A percentile compares a stretch with the other conserved stretches of the same genome.
Evolutionary conservation across 2,329 filamentous ascomycete genomes (phyloP).

Genomic region (Beauveria scarabaeidicola): DNA sequence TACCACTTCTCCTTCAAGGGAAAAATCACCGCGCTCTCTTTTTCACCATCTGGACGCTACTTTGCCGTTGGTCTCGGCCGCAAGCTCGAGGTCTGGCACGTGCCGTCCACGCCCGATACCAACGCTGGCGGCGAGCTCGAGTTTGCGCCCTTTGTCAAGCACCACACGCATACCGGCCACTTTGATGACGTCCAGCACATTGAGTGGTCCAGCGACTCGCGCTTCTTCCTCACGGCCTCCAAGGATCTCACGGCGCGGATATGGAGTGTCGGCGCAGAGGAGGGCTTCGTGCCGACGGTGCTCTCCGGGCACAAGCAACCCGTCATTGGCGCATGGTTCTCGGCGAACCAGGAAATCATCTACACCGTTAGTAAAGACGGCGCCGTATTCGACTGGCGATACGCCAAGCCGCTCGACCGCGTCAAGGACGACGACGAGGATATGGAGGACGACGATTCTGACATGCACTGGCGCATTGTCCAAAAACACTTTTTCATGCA

Average conservation of each 20-base stretch:
- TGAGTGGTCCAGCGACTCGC: constrained; percentile 91
- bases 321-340: constrained; percentile 95
- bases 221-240: constrained; percentile 87
- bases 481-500: constrained; percentile 92
- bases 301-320: constrained; percentile 84
- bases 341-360: constrained; percentile 85
- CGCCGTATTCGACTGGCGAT: constrained; percentile 92
- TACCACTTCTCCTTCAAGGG: constrained; percentile 94
- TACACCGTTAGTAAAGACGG: constrained; percentile 97
- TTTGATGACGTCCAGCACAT: constrained; percentile 81
- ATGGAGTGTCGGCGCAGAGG: constrained; percentile 86
- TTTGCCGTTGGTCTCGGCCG: constrained; percentile 85
- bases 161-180: constrained; percentile 79
- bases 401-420: constrained; percentile 51
- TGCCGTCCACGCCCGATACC: constrained; percentile 78
- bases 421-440: constrained; percentile 53
- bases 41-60: constrained; percentile 82
- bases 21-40: constrained; percentile 74
- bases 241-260: constrained; percentile 89
- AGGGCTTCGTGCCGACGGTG: constrained; percentile 82
- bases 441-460: constrained; percentile 48
- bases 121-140: constrained; percentile 75
- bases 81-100: constrained; percentile 91
- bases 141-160: constrained; percentile 87
- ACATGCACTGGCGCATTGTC: constrained; percentile 85